Evolutionary conservation across 768 basidiomycete species (phyloP).

Genomic region (Phylloporus scabripes): DNA sequence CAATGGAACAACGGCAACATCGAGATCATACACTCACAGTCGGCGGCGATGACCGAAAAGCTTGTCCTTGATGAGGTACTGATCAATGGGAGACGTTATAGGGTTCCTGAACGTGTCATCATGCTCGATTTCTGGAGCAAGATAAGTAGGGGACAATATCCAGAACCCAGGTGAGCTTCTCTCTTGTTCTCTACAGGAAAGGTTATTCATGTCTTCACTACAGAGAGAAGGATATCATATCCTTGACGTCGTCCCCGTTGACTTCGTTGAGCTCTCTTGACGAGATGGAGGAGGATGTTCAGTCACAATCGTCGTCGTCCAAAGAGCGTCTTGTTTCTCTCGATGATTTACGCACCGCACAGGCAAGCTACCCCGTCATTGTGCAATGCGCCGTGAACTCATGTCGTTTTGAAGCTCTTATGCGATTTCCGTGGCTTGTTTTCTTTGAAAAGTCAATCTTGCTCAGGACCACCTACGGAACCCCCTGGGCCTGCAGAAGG

Average conservation of each 20-base stretch:
- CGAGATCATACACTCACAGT: slow-evolving; percentile 71
- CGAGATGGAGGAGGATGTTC: slow-evolving; percentile 41
- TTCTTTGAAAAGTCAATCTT: slow-evolving; percentile 11
- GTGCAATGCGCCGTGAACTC: slow-evolving; percentile 7
- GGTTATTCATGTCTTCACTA: background rate
- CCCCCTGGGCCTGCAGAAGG: background rate
- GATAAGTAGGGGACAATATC: slow-evolving; percentile 44
- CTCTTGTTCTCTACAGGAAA: background rate
- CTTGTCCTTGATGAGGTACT: slow-evolving; percentile 74
- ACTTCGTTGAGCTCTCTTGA: slow-evolving; percentile 72
- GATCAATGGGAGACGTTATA: slow-evolving; percentile 84
- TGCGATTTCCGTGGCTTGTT: slow-evolving; percentile 32
- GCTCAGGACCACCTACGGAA: background rate
- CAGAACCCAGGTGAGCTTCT: slow-evolving; percentile 37
- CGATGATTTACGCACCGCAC: slow-evolving; percentile 55
- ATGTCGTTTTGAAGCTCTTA: slow-evolving; percentile 31
- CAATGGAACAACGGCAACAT: slow-evolving; percentile 91
- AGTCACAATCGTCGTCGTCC: slow-evolving; percentile 19
- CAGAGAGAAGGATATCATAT: slow-evolving; percentile 32
- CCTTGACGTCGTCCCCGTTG: slow-evolving; percentile 63
- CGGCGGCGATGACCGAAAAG: slow-evolving; percentile 40
- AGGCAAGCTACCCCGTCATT: slow-evolving; percentile 36
- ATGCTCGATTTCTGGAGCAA: slow-evolving; percentile 96
- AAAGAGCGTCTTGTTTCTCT: slow-evolving; percentile 27
- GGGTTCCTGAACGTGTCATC: slow-evolving; percentile 89